Percentiles rank a stretch among this genome's conserved stretches.
Conservation (phyloP, 2,329 filamentous ascomycete genomes). For the Botrytis medusae region DNA sequence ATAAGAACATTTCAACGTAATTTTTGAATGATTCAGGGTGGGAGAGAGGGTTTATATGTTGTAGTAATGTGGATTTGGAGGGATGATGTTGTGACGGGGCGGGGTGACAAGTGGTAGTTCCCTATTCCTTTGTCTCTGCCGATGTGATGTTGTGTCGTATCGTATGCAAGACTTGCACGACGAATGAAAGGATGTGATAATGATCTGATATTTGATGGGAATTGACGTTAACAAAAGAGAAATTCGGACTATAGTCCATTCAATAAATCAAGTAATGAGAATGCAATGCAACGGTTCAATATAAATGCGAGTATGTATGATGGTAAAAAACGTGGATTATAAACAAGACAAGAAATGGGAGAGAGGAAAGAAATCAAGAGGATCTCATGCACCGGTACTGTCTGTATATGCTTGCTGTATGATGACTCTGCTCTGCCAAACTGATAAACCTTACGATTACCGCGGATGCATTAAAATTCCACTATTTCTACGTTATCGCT, state of each 20-base stretch:
- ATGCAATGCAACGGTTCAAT: background rate
- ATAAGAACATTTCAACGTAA: constrained; percentile 7
- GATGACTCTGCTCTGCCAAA: background rate
- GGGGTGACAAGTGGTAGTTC: background rate
- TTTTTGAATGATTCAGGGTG: background rate
- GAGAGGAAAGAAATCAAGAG: background rate
- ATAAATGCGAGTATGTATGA: background rate
- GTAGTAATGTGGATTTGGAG: background rate
- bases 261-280: background rate
- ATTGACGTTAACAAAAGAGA: background rate
- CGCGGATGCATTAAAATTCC: constrained; percentile 1
- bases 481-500: constrained; percentile 14
- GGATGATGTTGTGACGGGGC: constrained; percentile 13
- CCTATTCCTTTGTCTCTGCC: constrained; percentile 16
- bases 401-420: background rate
- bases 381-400: background rate
- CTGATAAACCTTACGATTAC: background rate
- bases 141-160: constrained; percentile 17
- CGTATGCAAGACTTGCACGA: constrained; percentile 8
- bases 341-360: background rate
- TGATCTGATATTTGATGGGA: background rate
- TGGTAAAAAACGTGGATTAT: background rate
- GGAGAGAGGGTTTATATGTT: constrained; percentile 8
- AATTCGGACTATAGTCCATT: background rate
- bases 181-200: background rate